Conservation (phyloP, 2,329 filamentous ascomycete genomes). For the Graphium sp. region DNA sequence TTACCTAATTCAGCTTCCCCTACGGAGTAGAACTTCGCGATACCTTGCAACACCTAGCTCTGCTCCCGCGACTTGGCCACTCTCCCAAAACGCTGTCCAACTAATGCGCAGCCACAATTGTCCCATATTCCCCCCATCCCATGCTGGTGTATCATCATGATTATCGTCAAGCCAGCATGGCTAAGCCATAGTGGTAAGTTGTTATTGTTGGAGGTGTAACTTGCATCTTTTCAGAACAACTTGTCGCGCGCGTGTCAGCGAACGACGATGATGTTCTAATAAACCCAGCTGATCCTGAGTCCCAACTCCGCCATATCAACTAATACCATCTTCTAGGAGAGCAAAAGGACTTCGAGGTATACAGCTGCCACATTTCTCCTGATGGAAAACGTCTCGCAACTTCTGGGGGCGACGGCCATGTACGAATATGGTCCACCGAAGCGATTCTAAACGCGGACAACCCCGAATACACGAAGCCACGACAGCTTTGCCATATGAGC, state of each 20-base stretch:
- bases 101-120: no score
- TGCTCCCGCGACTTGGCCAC: no score
- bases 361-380: slow-evolving; percentile 92
- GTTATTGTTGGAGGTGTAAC: background rate
- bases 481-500: slow-evolving; percentile 94
- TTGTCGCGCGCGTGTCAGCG: background rate
- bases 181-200: slow-evolving; percentile 63
- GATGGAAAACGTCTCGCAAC: slow-evolving; percentile 86
- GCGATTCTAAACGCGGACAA: slow-evolving; percentile 72
- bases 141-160: slow-evolving; percentile 32
- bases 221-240: slow-evolving; percentile 25
- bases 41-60: no score
- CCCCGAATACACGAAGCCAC: slow-evolving; percentile 56
- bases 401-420: slow-evolving; percentile 91
- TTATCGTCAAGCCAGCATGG: slow-evolving; percentile 89
- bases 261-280: slow-evolving; percentile 9
- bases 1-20: no score
- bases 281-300: slow-evolving; percentile 19
- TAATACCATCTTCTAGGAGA: slow-evolving; percentile 35
- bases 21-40: no score
- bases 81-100: no score
- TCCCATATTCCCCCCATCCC: background rate
- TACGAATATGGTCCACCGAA: slow-evolving; percentile 95
- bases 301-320: background rate
- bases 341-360: slow-evolving; percentile 96